Conservation (phyloP, 371 early-diverging fungal species). For the Zancudomyces culisetae region DNA sequence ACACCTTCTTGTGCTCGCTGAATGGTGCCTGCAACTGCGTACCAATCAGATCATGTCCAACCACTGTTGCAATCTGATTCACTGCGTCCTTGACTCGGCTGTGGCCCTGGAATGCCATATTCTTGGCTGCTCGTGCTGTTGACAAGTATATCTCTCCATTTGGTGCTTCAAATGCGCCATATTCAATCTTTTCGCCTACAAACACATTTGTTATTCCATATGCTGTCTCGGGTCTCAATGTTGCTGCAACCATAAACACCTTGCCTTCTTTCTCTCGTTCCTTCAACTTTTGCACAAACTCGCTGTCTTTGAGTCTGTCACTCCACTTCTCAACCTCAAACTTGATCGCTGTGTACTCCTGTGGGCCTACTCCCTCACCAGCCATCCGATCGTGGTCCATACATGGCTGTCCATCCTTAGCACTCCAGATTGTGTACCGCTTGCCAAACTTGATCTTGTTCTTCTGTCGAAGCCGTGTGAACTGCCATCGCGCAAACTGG, state of each 20-base stretch:
- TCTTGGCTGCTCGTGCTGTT: slow-evolving; percentile 85
- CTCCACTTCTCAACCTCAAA: slow-evolving; percentile 58
- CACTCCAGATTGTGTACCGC: slow-evolving; percentile 96
- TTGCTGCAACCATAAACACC: slow-evolving; percentile 89
- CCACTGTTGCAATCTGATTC: slow-evolving; percentile 50
- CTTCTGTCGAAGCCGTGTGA: slow-evolving; percentile 69
- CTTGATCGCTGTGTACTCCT: slow-evolving; percentile 91
- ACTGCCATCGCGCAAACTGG: slow-evolving; percentile 98
- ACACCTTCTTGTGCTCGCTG: slow-evolving; percentile 53
- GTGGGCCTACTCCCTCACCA: slow-evolving; percentile 96
- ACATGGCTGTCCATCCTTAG: slow-evolving; percentile 96
- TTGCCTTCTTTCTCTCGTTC: no score
- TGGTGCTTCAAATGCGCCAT: slow-evolving; percentile 59
- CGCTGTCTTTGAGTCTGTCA: slow-evolving; percentile 27
- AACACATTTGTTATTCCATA: slow-evolving; percentile 98
- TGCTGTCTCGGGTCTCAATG: slow-evolving; percentile 96
- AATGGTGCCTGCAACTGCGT: slow-evolving; percentile 81
- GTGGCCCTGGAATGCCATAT: slow-evolving; percentile 88
- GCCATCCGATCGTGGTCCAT: slow-evolving; percentile 99
- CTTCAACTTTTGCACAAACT: no score
- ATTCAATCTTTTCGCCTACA: slow-evolving; percentile 77
- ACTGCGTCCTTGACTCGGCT: slow-evolving; percentile 44
- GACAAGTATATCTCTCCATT: slow-evolving; percentile 61
- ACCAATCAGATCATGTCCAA: slow-evolving; percentile 70
- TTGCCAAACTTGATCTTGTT: slow-evolving; percentile 94